These are phyloP conservation scores for Tothia fuscella DNA, from an alignment of 2,329 filamentous ascomycete species.

Conservation along the genomic window DNA sequence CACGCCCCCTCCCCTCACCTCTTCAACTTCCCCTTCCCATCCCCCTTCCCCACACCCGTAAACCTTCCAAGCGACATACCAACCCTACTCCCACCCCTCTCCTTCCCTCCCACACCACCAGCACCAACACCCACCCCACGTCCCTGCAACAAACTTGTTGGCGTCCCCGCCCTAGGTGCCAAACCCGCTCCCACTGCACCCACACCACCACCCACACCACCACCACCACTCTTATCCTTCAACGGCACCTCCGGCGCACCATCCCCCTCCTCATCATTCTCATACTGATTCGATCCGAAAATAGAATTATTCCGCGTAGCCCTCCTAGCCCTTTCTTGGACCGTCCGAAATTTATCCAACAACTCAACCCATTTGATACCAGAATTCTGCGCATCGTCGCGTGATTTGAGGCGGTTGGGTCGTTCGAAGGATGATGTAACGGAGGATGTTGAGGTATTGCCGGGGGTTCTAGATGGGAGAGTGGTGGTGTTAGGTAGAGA, in stretches of 20 bases:
- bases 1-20: too few relatives aligned
- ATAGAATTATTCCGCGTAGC: slow-evolving; percentile 13
- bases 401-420: slow-evolving; percentile 62
- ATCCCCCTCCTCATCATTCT: neutral
- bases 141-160: too few relatives aligned
- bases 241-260: neutral
- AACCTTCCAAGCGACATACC: too few relatives aligned
- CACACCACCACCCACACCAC: neutral
- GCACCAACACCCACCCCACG: too few relatives aligned
- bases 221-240: slow-evolving; percentile 1
- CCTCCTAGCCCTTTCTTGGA: slow-evolving; percentile 75
- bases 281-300: neutral
- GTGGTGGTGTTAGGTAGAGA: slow-evolving; percentile 2
- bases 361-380: slow-evolving; percentile 86
- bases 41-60: too few relatives aligned
- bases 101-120: too few relatives aligned
- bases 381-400: slow-evolving; percentile 56
- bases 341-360: slow-evolving; percentile 83
- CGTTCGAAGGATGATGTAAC: slow-evolving; percentile 34
- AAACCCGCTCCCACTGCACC: neutral
- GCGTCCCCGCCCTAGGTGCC: slow-evolving; percentile 13
- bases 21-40: too few relatives aligned
- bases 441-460: slow-evolving; percentile 25
- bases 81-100: too few relatives aligned
- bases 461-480: slow-evolving; percentile 23